Evolutionary conservation across 2,329 filamentous ascomycete genomes (phyloP).

Genomic region (Shiraia bambusicola): DNA sequence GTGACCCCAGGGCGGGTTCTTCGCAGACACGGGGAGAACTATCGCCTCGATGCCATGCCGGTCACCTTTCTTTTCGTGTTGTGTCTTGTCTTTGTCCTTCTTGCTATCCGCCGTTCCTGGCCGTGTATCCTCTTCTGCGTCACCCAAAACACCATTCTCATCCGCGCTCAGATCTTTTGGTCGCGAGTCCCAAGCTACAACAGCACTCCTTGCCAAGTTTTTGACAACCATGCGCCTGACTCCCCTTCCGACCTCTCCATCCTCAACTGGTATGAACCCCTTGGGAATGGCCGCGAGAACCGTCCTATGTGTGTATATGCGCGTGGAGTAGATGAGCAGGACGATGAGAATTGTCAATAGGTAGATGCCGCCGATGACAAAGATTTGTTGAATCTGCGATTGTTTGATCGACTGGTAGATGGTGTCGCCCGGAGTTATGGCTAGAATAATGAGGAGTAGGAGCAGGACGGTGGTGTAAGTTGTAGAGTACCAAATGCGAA

Average conservation of each 20-base stretch:
- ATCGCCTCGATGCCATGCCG: slow-evolving; percentile 29
- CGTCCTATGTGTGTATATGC: slow-evolving; percentile 84
- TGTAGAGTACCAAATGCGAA: slow-evolving; percentile 77
- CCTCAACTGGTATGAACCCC: slow-evolving; percentile 80
- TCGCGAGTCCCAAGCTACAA: slow-evolving; percentile 75
- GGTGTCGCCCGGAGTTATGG: slow-evolving; percentile 75
- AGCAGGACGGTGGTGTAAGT: slow-evolving; percentile 76
- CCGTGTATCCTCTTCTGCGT: slow-evolving; percentile 15
- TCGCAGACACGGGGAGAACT: slow-evolving; percentile 44
- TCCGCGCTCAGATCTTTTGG: slow-evolving; percentile 62
- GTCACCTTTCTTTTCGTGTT: slow-evolving; percentile 30
- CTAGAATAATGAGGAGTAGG: slow-evolving; percentile 69
- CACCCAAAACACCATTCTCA: slow-evolving; percentile 25
- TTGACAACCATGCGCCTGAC: slow-evolving; percentile 76
- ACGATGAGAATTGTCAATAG: slow-evolving; percentile 70
- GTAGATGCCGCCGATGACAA: slow-evolving; percentile 77
- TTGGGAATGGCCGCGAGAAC: slow-evolving; percentile 83
- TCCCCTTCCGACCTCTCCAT: slow-evolving; percentile 73
- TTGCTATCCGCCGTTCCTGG: slow-evolving; percentile 26
- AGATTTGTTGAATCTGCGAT: slow-evolving; percentile 73
- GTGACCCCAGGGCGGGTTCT: slow-evolving; percentile 71
- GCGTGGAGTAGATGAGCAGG: slow-evolving; percentile 73
- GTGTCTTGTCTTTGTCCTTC: slow-evolving; percentile 29
- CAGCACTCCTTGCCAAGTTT: slow-evolving; percentile 73
- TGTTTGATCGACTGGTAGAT: slow-evolving; percentile 74